Conservation (phyloP, 345 rosid species). For the Arabis hirsuta region DNA sequence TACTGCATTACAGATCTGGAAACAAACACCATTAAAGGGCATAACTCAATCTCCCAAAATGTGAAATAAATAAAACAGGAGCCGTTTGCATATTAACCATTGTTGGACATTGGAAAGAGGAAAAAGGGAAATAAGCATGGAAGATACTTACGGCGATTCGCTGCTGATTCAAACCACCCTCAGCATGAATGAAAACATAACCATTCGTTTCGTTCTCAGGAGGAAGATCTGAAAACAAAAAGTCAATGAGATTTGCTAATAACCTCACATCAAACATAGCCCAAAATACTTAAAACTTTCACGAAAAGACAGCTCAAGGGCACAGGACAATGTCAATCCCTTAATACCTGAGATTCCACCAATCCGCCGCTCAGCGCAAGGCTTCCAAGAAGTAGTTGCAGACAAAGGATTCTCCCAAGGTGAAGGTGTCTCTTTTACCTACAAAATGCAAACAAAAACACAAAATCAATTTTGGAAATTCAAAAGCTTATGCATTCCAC, state of each 20-base stretch:
- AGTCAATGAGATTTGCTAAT: constrained; percentile 22
- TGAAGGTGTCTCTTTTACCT: constrained; percentile 95
- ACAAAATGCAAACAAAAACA: constrained; percentile 23
- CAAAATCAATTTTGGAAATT: not conserved
- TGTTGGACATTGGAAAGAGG: not conserved
- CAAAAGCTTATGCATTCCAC: constrained; percentile 25
- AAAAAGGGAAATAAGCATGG: not conserved
- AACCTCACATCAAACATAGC: constrained; percentile 12
- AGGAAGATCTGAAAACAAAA: constrained; percentile 70
- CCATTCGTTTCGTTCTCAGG: constrained; percentile 94
- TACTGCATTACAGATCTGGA: constrained; percentile 99
- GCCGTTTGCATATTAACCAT: not conserved
- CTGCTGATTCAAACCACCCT: constrained; percentile 99
- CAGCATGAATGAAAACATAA: constrained; percentile 96
- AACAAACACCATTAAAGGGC: not conserved
- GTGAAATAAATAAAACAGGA: not conserved
- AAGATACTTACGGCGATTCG: constrained; percentile 84
- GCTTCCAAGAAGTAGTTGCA: constrained; percentile 98
- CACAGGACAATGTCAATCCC: not conserved
- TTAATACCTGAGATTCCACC: constrained; percentile 78
- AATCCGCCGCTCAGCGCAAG: constrained; percentile 91
- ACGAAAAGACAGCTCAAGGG: constrained; percentile 11
- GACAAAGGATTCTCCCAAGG: constrained; percentile 97
- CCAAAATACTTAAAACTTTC: not conserved
- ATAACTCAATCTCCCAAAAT: constrained; percentile 11